Evolutionary conservation across 345 rosid species (phyloP), one percentile per base, ranked within the genome.

Genomic region (Pseudoturritis turrita): DNA sequence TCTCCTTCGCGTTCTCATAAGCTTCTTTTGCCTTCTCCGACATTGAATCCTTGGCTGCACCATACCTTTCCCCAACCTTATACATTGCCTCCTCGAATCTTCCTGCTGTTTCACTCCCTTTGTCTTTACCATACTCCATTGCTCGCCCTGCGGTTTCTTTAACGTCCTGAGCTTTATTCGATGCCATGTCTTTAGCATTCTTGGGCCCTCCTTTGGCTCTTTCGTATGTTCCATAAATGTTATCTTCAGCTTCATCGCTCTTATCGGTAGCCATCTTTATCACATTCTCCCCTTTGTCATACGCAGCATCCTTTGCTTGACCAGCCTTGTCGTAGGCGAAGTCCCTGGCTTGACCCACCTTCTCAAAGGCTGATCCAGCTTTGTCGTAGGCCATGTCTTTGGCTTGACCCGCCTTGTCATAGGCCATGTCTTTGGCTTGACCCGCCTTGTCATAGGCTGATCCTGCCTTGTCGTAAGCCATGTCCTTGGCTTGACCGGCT

Each of bases 1-100:
- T 83, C 53, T 89, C 91, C 65, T 89, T 89, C 0, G 88, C 92
- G 25, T 72, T 72, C 58, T 82, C 91, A 57, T 81, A 86, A 71
- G 56, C 62, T 37, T 57, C 80, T 77, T 64, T 66, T 6, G 64
- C 23, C 44, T 66, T 57, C 47, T 80, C 81, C 3, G 75, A 68
- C 65, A 55, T 69, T 2, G 75, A 53, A 45, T 62, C 71, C 58
- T 81, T 83, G 23, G 92, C 88, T 2, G 78, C 50, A 7, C 10
- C 65, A 37, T 80, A 90, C n/a, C 76, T 64, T 37, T 78, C 83
- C 37, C 82, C 80, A 15, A 77, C 86, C 64, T 72, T 74, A 28
- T 68, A 3, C 9, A 54, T 33, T 13, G 66, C 69, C 10, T 76
- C 74, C 43, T 65, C 78, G 1, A 60, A 44, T 2, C 64, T 64